phyloP scores from a whole-genome alignment of 2,329 filamentous ascomycete genomes.

The Paracorniculantispora psalliotae region DNA sequence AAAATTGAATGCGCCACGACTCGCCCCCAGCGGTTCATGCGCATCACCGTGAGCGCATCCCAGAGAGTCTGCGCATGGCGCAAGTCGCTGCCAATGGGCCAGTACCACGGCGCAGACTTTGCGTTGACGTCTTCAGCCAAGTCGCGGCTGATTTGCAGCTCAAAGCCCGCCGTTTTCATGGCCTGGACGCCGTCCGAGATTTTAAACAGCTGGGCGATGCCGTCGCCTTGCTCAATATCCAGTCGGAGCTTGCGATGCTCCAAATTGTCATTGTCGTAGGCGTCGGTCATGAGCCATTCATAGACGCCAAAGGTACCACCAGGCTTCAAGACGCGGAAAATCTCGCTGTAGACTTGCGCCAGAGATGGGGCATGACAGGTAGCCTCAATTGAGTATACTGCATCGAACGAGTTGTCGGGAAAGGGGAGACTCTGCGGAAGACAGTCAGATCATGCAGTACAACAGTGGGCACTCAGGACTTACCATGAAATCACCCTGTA shows the following conservation, averaged over 20 bases:
- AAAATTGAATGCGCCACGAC: slow-evolving; percentile 70
- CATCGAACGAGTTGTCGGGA: slow-evolving; percentile 86
- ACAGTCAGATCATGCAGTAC: slow-evolving; percentile 14
- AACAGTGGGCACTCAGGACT: slow-evolving; percentile 9
- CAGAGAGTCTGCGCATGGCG: slow-evolving; percentile 74
- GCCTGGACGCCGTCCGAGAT: slow-evolving; percentile 75
- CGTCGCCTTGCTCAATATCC: slow-evolving; percentile 91
- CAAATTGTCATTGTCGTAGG: slow-evolving; percentile 84
- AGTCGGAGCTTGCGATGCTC: slow-evolving; percentile 86
- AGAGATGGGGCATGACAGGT: slow-evolving; percentile 91
- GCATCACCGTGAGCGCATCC: slow-evolving; percentile 76
- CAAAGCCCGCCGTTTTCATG: slow-evolving; percentile 83
- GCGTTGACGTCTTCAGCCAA: slow-evolving; percentile 71
- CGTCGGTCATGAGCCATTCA: slow-evolving; percentile 98
- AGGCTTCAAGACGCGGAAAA: slow-evolving; percentile 91
- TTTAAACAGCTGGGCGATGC: slow-evolving; percentile 96
- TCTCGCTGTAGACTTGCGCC: slow-evolving; percentile 89
- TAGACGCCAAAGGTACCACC: slow-evolving; percentile 95
- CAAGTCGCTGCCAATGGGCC: slow-evolving; percentile 80
- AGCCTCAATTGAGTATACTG: slow-evolving; percentile 94
- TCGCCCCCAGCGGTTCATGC: slow-evolving; percentile 85
- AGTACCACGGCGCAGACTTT: slow-evolving; percentile 86
- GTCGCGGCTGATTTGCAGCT: slow-evolving; percentile 79
- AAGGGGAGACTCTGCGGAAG: slow-evolving; percentile 78
- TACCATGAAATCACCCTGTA: slow-evolving; percentile 92